A percentile compares a stretch with the other conserved stretches of the same genome.
phyloP scores from a whole-genome alignment of 139 green algal genomes.

The Picochlorum sp. region DNA sequence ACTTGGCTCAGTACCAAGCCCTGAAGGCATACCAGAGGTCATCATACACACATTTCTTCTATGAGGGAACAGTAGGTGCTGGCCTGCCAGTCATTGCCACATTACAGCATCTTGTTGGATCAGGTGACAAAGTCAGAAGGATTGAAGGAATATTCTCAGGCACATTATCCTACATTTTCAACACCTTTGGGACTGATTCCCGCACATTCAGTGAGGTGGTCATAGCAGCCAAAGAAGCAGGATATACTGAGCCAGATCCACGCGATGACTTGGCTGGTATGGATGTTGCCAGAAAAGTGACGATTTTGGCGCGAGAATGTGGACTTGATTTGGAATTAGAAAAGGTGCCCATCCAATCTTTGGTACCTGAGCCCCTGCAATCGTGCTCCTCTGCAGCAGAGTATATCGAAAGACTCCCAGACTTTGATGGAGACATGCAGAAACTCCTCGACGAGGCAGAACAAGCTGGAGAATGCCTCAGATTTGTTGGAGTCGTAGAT shows the following conservation, averaged over 20 bases:
- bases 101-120: slow-evolving; percentile 80
- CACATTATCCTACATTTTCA: slow-evolving; percentile 98
- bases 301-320: slow-evolving; percentile 54
- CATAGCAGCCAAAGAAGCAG: slow-evolving; percentile 62
- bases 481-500: slow-evolving; percentile 92
- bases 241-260: slow-evolving; percentile 95
- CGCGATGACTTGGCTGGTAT: slow-evolving; percentile 88
- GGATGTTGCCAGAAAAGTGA: slow-evolving; percentile 92
- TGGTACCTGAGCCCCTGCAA: slow-evolving; percentile 75
- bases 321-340: slow-evolving; percentile 80
- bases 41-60: slow-evolving; percentile 95
- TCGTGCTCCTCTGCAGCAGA: slow-evolving; percentile 37
- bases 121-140: slow-evolving; percentile 75
- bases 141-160: slow-evolving; percentile 92
- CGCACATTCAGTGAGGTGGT: slow-evolving; percentile 79
- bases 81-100: slow-evolving; percentile 92
- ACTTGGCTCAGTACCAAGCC: slow-evolving; percentile 65
- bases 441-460: slow-evolving; percentile 56
- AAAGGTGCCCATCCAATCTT: slow-evolving; percentile 74
- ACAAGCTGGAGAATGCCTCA: slow-evolving; percentile 75
- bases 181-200: slow-evolving; percentile 56
- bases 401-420: slow-evolving; percentile 79
- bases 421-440: slow-evolving; percentile 83
- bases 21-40: slow-evolving; percentile 73
- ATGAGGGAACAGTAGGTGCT: slow-evolving; percentile 89